phyloP scores from a whole-genome alignment of 768 basidiomycete species.

The Tricholomella constricta region DNA sequence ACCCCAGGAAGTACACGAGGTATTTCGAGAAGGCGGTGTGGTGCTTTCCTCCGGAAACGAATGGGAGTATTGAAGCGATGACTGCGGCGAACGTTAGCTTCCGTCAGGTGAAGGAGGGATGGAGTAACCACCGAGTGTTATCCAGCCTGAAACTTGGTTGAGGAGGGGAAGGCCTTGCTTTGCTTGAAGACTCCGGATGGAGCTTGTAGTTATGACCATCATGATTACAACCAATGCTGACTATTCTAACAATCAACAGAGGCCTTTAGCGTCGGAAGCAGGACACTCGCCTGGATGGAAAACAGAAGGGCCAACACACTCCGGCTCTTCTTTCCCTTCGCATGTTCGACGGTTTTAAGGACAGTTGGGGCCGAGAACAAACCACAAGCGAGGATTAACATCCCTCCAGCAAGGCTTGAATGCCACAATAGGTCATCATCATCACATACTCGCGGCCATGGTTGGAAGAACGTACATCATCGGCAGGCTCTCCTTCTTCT shows the following conservation, averaged over 20 bases:
- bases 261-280: neutral
- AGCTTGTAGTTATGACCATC: slow-evolving; percentile 58
- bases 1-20: slow-evolving; percentile 66
- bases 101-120: slow-evolving; percentile 1
- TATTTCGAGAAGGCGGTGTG: slow-evolving; percentile 50
- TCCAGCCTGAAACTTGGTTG: slow-evolving; percentile 69
- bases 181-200: slow-evolving; percentile 59
- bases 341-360: slow-evolving; percentile 7
- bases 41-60: slow-evolving; percentile 37
- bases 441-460: neutral
- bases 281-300: slow-evolving; percentile 23
- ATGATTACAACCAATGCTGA: slow-evolving; percentile 42
- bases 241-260: slow-evolving; percentile 31
- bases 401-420: slow-evolving; percentile 49
- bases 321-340: slow-evolving; percentile 10
- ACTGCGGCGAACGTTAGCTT: slow-evolving; percentile 32
- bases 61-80: slow-evolving; percentile 52
- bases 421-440: neutral
- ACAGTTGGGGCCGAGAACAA: slow-evolving; percentile 14
- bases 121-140: slow-evolving; percentile 49
- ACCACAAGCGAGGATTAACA: slow-evolving; percentile 42
- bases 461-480: slow-evolving; percentile 52
- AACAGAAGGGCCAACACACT: slow-evolving; percentile 7
- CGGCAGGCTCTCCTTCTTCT: slow-evolving; percentile 63
- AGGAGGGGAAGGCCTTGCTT: slow-evolving; percentile 64